phyloP scores from a whole-genome alignment of 139 green algal species.

The Yamagishiella unicocca region DNA sequence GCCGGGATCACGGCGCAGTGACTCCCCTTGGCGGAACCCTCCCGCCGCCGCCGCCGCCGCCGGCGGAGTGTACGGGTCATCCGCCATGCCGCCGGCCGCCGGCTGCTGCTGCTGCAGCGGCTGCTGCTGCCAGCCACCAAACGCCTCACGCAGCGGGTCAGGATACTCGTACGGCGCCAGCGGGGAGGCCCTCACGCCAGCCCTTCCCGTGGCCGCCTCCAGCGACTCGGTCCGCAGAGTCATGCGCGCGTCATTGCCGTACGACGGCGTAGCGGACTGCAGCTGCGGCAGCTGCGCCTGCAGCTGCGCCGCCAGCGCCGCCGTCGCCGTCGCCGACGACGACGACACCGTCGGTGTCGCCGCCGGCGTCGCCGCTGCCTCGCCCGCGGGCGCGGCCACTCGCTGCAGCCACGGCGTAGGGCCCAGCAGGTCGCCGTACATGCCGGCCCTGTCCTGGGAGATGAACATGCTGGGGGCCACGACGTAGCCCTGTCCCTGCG shows the following conservation, averaged over 20 bases:
- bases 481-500: not conserved
- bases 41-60: not conserved
- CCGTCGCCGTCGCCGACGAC: not conserved
- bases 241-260: not conserved
- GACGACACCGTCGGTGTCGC: not conserved
- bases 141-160: too few species aligned
- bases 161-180: too few species aligned
- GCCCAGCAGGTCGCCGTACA: slow-evolving; percentile 3
- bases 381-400: not conserved
- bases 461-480: not conserved
- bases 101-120: not conserved
- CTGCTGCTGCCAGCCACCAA: too few species aligned
- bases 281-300: slow-evolving; percentile 10
- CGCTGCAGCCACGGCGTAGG: slow-evolving; percentile 25
- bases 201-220: not conserved
- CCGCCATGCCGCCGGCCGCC: not conserved
- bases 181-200: not conserved
- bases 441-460: not conserved
- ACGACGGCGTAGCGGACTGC: not conserved
- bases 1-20: not conserved
- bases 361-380: not conserved
- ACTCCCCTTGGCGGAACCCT: not conserved
- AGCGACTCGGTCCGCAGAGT: not conserved
- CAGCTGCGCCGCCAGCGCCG: not conserved
- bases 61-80: too few species aligned